Evolutionary conservation across 805 yeast species (phyloP).

Genomic region (Starmerella powellii): DNA sequence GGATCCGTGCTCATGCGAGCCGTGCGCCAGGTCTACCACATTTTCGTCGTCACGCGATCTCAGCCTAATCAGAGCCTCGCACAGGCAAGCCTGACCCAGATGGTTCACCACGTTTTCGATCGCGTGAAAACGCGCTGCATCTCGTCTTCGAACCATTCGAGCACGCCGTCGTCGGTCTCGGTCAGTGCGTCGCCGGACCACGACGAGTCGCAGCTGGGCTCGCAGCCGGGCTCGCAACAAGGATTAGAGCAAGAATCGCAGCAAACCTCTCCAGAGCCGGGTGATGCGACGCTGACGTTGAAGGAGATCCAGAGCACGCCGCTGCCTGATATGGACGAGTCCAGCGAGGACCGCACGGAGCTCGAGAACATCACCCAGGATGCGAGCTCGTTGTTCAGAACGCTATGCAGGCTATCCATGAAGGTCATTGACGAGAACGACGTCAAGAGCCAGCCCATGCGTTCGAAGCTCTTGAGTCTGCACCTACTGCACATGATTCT

Average conservation of each 20-base stretch:
- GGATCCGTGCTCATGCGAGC: slow-evolving; percentile 83
- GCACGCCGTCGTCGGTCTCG: neutral
- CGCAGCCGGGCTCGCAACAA: too few species aligned
- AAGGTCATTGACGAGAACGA: slow-evolving; percentile 64
- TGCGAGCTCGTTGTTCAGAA: slow-evolving; percentile 83
- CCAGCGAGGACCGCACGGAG: slow-evolving; percentile 37
- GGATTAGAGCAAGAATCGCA: too few species aligned
- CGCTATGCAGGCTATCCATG: slow-evolving; percentile 85
- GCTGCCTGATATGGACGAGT: slow-evolving; percentile 25
- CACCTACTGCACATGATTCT: slow-evolving; percentile 79
- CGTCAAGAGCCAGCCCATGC: slow-evolving; percentile 74
- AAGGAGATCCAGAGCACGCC: slow-evolving; percentile 22
- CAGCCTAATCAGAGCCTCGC: slow-evolving; percentile 85
- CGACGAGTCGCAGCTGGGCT: neutral
- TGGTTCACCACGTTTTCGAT: slow-evolving; percentile 74
- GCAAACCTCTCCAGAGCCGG: too few species aligned
- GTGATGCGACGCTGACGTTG: slow-evolving; percentile 17
- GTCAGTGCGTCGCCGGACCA: neutral
- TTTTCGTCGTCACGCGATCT: slow-evolving; percentile 71
- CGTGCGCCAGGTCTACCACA: slow-evolving; percentile 83
- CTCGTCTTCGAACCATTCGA: neutral
- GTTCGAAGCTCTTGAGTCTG: slow-evolving; percentile 79
- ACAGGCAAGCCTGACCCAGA: slow-evolving; percentile 87
- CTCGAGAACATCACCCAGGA: slow-evolving; percentile 70
- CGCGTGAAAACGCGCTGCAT: slow-evolving; percentile 35